Evolutionary conservation across 2,329 filamentous ascomycete species (phyloP), one percentile per base, ranked within the genome.

Genomic region (Coniochaeta sp.): DNA sequence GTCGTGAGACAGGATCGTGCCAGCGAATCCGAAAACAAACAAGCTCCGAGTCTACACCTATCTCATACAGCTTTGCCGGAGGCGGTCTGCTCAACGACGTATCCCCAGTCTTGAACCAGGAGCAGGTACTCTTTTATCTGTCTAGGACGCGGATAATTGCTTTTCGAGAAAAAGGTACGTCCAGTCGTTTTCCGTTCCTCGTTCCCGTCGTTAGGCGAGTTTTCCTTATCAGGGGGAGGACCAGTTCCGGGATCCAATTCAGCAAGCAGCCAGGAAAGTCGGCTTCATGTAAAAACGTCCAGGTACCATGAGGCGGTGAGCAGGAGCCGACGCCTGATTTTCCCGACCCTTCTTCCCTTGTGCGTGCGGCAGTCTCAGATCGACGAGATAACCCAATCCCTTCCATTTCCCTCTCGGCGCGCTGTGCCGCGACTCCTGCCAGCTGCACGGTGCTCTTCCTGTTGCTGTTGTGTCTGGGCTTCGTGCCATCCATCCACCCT

Each of bases 131-230:
- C 22, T 7, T 52, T 8, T 52, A 28, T 22, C 47, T 52, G 17
- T 31, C 24, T 40, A 31, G 12, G 47, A 52, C 47, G 26, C 54
- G 54, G 31, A 34, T 57, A 57, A 57, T 57, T 57, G 54, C 31
- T 57, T 57, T 38, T 52, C 26, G 31, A 57, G 17, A 38, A 57
- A 24, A 57, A 57, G 54, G 54, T 57, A 57, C 54, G 54, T 57
- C 34, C 31, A 26, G 22, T 52, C 47, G 17, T 26, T 28, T 52
- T 52, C 2, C 47, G 22, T 9, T 52, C 31, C 22, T 52, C 47
- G 47, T 52, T 28, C 16, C 47, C 14, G 26, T 28, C n/a, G 22
- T 31, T 12, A 52, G 47, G 24, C 17, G 47, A 28, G 19, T 31
- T 31, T 52, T 52, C 47, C 47, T 52, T 52, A 52, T 52, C 47